Percentiles rank a stretch among this genome's conserved stretches.
phyloP scores from a whole-genome alignment of 1,139 yeast genomes.

The Lodderomyces beijingensis region DNA sequence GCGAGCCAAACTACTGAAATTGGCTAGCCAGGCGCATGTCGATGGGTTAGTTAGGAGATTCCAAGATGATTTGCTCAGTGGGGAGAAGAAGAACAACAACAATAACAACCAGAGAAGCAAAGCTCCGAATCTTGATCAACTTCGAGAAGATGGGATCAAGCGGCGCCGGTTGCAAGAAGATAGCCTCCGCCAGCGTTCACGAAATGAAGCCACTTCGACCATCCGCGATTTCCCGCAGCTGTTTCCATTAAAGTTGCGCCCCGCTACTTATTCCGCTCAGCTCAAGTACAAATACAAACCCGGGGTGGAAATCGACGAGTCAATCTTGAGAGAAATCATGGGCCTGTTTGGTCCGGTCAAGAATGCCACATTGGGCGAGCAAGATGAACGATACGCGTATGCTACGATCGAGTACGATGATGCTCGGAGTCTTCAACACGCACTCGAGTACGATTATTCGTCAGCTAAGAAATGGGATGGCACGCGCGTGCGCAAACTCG shows the following conservation, averaged over 20 bases:
- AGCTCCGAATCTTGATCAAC: slow-evolving; percentile 20
- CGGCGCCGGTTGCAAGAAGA: slow-evolving; percentile 22
- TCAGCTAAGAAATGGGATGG: slow-evolving; percentile 48
- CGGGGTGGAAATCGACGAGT: slow-evolving; percentile 29
- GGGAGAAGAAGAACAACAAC: slow-evolving; percentile 4
- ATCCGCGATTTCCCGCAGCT: slow-evolving; percentile 7
- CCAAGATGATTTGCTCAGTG: slow-evolving; percentile 27
- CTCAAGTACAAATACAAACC: slow-evolving; percentile 40
- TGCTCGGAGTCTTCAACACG: slow-evolving; percentile 26
- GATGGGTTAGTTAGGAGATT: slow-evolving; percentile 27
- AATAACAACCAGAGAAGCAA: background rate
- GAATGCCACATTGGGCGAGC: slow-evolving; percentile 13
- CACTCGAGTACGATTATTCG: slow-evolving; percentile 38
- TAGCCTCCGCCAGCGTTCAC: background rate
- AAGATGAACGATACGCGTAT: slow-evolving; percentile 30
- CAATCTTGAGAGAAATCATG: slow-evolving; percentile 38
- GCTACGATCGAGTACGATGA: slow-evolving; percentile 32
- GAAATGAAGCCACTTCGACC: slow-evolving; percentile 3
- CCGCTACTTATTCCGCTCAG: slow-evolving; percentile 24
- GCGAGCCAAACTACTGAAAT: slow-evolving; percentile 13
- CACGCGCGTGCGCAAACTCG: slow-evolving; percentile 39
- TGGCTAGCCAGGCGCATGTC: slow-evolving; percentile 14
- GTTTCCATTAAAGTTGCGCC: too few relatives aligned
- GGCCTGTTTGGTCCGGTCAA: slow-evolving; percentile 40
- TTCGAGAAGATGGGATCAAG: slow-evolving; percentile 29